Evolutionary conservation across 73 alveolate species (phyloP), one percentile per base, ranked within the genome.

Genomic region (Blepharisma stoltei): DNA sequence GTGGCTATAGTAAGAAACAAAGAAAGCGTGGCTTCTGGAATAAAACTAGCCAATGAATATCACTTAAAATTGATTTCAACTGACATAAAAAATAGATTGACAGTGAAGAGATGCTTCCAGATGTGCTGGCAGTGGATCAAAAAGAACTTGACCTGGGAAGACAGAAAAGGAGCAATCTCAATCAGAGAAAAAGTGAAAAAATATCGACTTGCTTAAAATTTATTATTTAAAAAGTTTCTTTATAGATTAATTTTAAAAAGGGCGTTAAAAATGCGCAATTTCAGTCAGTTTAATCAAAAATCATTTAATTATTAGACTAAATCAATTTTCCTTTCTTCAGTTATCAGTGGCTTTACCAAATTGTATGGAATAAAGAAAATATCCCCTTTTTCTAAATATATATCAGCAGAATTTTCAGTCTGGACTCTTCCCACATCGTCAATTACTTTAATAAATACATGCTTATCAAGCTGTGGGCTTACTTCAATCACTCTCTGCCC

Each of bases 101-200:
- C 45, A 1, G 23, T 60, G 2, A 60, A 60, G 23, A 14, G 45
- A 5, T 60, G 73, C 47, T 60, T 60, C 23, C 46, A n/a, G 18
- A 25, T 60, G 37, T 14, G 73, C 23, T 20, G 14, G 38, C 73
- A 60, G 73, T 60, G 73, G 73, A 38, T 4, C 0, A 60, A 25
- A 25, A 60, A 60, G 45, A 60, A 60, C 5, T 38, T 60, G 2
- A 38, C 45, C 5, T 60, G 73, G 73, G 73, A 60, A 60, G 14
- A n/a, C 11, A n/a, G 73, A 20, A 60, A 60, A 25, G 46, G 46
- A 20, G 14, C 23, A 18, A n/a, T 60, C 5, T 60, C 14, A 14
- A 14, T 60, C 18, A n/a, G 73, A 20, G 73, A 60, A 25, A 32
- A 32, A 32, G 41, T 32, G 41, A 32, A 32, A 32, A 32, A 32